Conservation (phyloP, 805 yeast species). For the Ogataea pignaliae region DNA sequence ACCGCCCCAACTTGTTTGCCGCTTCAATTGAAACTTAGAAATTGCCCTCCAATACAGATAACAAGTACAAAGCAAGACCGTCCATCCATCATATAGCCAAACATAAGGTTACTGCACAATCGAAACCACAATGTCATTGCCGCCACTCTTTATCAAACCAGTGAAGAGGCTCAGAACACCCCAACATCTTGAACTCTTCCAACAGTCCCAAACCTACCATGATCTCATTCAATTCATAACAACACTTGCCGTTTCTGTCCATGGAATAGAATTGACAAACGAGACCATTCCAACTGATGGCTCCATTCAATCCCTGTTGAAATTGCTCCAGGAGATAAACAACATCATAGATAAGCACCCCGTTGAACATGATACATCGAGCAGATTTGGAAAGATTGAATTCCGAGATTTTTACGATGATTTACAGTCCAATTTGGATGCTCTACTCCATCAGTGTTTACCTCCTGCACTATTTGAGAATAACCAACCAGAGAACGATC, state of each 20-base stretch:
- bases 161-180: conserved; percentile 20
- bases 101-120: no score
- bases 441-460: conserved; percentile 19
- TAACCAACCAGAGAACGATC: conserved; percentile 13
- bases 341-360: conserved; percentile 53
- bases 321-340: conserved; percentile 43
- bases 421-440: conserved; percentile 28
- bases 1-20: no score
- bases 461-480: conserved; percentile 3
- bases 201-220: conserved; percentile 42
- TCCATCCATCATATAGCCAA: no score
- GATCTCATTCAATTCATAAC: conserved; percentile 51
- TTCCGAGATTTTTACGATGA: conserved; percentile 80
- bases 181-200: conserved; percentile 63
- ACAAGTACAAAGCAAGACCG: no score
- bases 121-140: not conserved
- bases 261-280: conserved; percentile 29
- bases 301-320: conserved; percentile 28
- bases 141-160: conserved; percentile 13
- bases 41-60: no score
- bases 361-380: conserved; percentile 57
- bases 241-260: conserved; percentile 58
- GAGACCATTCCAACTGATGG: conserved; percentile 12
- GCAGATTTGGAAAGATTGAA: conserved; percentile 90
- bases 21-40: no score